Conservation (phyloP, 257 asterid species). For the Asclepias syriaca region DNA sequence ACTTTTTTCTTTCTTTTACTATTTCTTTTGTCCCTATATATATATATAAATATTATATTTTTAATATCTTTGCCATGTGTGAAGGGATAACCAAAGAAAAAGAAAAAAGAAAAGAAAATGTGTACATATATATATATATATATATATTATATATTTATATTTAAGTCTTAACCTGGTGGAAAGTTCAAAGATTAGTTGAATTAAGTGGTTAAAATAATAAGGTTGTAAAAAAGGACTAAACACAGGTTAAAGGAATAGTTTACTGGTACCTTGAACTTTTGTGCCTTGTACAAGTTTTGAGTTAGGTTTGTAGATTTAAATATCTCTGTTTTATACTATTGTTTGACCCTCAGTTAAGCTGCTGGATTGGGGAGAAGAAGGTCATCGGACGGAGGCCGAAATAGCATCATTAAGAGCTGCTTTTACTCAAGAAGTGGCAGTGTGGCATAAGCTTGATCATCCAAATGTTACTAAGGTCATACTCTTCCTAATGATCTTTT, state of each 20-base stretch:
- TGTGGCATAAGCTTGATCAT: constrained; percentile 89
- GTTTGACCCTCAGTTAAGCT: constrained; percentile 54
- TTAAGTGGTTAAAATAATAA: not conserved
- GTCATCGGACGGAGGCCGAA: constrained; percentile 77
- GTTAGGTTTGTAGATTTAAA: too few relatives aligned
- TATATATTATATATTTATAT: too few relatives aligned
- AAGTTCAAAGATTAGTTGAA: too few relatives aligned
- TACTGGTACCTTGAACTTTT: not conserved
- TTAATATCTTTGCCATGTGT: not conserved
- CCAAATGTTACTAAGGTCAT: constrained; percentile 84
- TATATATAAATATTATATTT: not conserved
- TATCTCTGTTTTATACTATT: constrained; percentile 13
- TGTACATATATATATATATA: too few relatives aligned
- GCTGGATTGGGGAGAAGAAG: constrained; percentile 93
- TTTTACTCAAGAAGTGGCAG: constrained; percentile 88
- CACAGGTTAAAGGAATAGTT: not conserved
- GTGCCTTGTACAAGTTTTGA: not conserved
- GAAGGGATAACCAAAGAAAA: not conserved
- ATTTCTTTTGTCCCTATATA: not conserved
- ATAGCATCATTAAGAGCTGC: constrained; percentile 69
- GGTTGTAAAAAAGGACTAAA: too few relatives aligned
- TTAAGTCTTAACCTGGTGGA: not conserved
- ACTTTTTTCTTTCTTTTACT: not conserved
- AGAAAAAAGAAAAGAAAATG: too few relatives aligned
- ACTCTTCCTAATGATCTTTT: constrained; percentile 1